A percentile compares a stretch with the other conserved stretches of the same genome.
Conservation (phyloP, 2,329 filamentous ascomycete species). For the Diaporthe citrichinensis region DNA sequence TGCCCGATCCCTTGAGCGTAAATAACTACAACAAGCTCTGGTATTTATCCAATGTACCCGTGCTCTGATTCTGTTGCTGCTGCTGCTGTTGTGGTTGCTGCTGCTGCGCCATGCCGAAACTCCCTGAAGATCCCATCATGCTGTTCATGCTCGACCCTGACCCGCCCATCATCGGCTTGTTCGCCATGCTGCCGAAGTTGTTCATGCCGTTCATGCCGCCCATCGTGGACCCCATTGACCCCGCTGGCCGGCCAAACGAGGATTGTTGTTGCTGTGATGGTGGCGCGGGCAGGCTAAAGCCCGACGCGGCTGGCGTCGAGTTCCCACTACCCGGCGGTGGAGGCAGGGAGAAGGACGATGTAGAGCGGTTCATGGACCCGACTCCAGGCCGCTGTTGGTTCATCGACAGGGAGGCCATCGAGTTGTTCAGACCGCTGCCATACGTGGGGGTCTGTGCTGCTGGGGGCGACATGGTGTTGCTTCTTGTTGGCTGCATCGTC, state of each 20-base stretch:
- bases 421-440: constrained; percentile 56
- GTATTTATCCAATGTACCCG: constrained; percentile 76
- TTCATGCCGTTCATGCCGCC: constrained; percentile 45
- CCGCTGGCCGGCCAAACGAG: constrained; percentile 44
- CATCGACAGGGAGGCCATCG: constrained; percentile 65
- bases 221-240: constrained; percentile 41
- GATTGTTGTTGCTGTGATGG: constrained; percentile 42
- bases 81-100: constrained; percentile 46
- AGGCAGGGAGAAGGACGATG: constrained; percentile 70
- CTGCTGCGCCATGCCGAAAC: constrained; percentile 43
- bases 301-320: constrained; percentile 49
- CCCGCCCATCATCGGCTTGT: constrained; percentile 42
- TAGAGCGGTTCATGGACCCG: constrained; percentile 48
- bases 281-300: constrained; percentile 58
- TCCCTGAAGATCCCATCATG: constrained; percentile 46
- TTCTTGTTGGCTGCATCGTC: constrained; percentile 49
- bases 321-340: constrained; percentile 62
- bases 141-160: constrained; percentile 40
- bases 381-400: constrained; percentile 55
- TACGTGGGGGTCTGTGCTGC: constrained; percentile 51
- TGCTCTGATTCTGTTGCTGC: constrained; percentile 46
- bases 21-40: constrained; percentile 71
- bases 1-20: neutral
- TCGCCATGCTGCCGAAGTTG: constrained; percentile 45
- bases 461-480: constrained; percentile 45